Evolutionary conservation across 495 filamentous ascomycete genomes (phyloP).

Genomic region (Aspergillus mulundensis): DNA sequence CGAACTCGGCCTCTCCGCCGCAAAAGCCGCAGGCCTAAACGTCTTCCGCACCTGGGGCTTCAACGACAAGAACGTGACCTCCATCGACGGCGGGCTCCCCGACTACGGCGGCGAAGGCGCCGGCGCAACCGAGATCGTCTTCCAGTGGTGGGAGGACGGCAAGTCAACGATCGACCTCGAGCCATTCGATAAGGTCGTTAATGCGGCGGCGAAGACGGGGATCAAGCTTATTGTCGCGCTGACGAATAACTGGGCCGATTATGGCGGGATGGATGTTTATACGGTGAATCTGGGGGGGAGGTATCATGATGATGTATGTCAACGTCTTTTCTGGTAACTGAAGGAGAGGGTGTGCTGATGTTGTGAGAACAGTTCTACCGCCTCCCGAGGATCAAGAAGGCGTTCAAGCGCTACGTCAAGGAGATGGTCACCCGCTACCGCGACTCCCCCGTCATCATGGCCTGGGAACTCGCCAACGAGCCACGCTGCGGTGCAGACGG

Average conservation of each 20-base stretch:
- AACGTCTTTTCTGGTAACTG: background rate
- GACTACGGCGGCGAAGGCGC: slow-evolving; percentile 16
- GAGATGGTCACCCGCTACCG: slow-evolving; percentile 58
- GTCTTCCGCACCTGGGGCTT: slow-evolving; percentile 66
- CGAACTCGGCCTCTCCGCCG: slow-evolving; percentile 43
- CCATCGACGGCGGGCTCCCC: slow-evolving; percentile 24
- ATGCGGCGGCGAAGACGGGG: slow-evolving; percentile 46
- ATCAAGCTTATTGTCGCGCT: slow-evolving; percentile 52
- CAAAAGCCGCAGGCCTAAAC: slow-evolving; percentile 50
- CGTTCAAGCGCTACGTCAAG: slow-evolving; percentile 58
- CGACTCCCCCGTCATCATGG: slow-evolving; percentile 52
- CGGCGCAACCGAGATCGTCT: slow-evolving; percentile 42
- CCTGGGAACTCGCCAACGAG: slow-evolving; percentile 68
- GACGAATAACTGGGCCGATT: slow-evolving; percentile 55
- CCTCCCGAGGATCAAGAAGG: slow-evolving; percentile 43
- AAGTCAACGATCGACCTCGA: slow-evolving; percentile 59
- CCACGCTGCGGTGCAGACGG: slow-evolving; percentile 51
- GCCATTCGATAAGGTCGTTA: slow-evolving; percentile 59
- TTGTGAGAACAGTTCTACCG: slow-evolving; percentile 44
- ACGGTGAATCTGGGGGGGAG: slow-evolving; percentile 51
- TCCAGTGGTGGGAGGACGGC: slow-evolving; percentile 48
- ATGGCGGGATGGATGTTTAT: slow-evolving; percentile 61
- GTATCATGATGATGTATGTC: slow-evolving; percentile 17
- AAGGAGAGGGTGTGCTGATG: background rate
- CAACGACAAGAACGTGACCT: slow-evolving; percentile 49